Evolutionary conservation across 495 filamentous ascomycete species (phyloP).

Genomic region (Hapsidospora chrysogenum): DNA sequence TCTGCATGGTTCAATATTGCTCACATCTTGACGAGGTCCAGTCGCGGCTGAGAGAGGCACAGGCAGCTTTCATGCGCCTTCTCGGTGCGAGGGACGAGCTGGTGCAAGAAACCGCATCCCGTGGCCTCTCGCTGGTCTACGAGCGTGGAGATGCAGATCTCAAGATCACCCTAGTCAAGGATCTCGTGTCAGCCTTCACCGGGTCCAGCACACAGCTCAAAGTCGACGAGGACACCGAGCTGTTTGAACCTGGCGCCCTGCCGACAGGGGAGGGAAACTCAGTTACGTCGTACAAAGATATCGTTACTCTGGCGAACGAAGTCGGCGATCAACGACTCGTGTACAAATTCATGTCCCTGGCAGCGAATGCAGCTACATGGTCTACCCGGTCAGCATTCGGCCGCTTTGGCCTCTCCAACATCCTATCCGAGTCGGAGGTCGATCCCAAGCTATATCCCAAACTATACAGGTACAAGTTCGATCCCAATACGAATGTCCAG

Average conservation of each 20-base stretch:
- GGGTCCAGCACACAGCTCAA: conserved; percentile 54
- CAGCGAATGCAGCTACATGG: conserved; percentile 89
- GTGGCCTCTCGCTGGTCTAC: conserved; percentile 79
- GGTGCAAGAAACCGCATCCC: conserved; percentile 85
- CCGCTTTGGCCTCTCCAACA: conserved; percentile 77
- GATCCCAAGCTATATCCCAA: conserved; percentile 93
- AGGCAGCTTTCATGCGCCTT: conserved; percentile 74
- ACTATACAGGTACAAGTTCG: conserved; percentile 83
- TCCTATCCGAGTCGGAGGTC: conserved; percentile 73
- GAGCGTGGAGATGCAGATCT: conserved; percentile 71
- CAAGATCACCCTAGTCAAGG: conserved; percentile 67
- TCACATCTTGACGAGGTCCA: conserved; percentile 58
- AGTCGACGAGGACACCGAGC: conserved; percentile 72
- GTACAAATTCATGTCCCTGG: conserved; percentile 94
- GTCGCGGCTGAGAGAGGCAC: conserved; percentile 54
- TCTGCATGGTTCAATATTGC: conserved; percentile 85
- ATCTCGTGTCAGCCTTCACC: conserved; percentile 78
- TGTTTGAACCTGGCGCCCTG: conserved; percentile 86
- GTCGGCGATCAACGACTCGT: conserved; percentile 87
- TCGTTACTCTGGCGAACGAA: conserved; percentile 82
- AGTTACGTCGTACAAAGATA: conserved; percentile 88
- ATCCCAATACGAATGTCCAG: conserved; percentile 83
- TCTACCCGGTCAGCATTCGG: conserved; percentile 89
- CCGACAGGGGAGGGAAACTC: conserved; percentile 82
- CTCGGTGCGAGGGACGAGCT: conserved; percentile 79